Conservation (phyloP, 31 red algal genomes). For the Asparagopsis taxiformis region DNA sequence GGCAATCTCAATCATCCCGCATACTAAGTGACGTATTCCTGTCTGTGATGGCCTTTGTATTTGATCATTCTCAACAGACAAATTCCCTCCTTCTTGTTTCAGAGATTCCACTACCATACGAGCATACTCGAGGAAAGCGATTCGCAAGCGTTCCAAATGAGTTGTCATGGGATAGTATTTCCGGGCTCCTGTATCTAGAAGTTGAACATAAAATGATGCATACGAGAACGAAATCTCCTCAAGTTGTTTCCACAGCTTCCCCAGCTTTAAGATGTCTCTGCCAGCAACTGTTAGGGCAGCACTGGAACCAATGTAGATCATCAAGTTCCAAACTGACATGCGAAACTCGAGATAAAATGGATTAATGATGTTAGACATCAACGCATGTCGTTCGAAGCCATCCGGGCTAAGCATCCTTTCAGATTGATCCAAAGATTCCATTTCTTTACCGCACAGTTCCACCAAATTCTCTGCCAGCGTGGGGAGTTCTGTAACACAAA, state of each 20-base stretch:
- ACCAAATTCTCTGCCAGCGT: neutral
- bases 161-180: conserved; percentile 42
- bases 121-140: conserved; percentile 47
- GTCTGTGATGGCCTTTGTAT: neutral
- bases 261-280: conserved; percentile 40
- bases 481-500: neutral
- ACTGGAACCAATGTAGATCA: conserved; percentile 20
- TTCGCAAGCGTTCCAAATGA: conserved; percentile 45
- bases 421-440: conserved; percentile 8
- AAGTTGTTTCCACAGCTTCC: conserved; percentile 39
- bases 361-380: conserved; percentile 28
- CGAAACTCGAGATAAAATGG: conserved; percentile 26
- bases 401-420: conserved; percentile 45
- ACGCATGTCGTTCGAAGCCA: conserved; percentile 44
- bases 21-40: conserved; percentile 6
- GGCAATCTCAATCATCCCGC: conserved; percentile 26
- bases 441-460: conserved; percentile 15
- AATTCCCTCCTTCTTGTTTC: neutral
- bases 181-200: conserved; percentile 25
- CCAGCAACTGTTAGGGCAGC: conserved; percentile 28
- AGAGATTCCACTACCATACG: conserved; percentile 23
- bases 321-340: conserved; percentile 42
- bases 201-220: conserved; percentile 45
- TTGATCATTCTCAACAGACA: neutral
- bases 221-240: conserved; percentile 32